Evolutionary conservation across 2,329 filamentous ascomycete genomes (phyloP), one percentile per base, ranked within the genome.

Genomic region (Gyromitra esculenta): DNA sequence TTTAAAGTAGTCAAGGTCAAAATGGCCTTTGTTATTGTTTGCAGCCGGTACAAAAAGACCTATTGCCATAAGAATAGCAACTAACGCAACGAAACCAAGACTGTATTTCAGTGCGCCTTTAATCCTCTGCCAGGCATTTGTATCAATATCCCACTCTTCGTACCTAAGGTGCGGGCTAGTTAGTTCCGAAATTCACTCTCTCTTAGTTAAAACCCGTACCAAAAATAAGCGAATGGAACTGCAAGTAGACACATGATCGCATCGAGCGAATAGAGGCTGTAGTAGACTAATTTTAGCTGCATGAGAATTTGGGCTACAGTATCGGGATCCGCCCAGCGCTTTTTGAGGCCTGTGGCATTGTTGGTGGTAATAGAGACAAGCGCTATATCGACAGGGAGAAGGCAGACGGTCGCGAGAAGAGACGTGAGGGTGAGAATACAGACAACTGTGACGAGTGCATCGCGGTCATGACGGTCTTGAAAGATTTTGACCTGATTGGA

Each of bases 171-270:
- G 13, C n/a, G 8, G 21, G 35, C 18, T 45, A 31, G 35, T 78
- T 52, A 78, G 72, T 50, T 48, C 21, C 6, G 2, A 52, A 31
- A 31, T n/a, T 41, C 15, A 43, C 9, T 48, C 11, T 6, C 45
- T 35, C 45, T 7, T 35, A 2, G 21, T 5, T 41, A 56, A 18
- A 66, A 48, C 35, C 43, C 21, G 63, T 79, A 81, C 90, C 92
- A 97, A 83, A 99, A 99, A 85, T 99, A 99, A 62, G 94, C 91
- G 82, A 99, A 99, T 0, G 96, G 96, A 21, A 98, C 91, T 57
- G 97, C 88, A 18, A 98, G 83, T 59, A 99, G 86, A 82, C 96
- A 99, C 9, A 99, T 88, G 5, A 97, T 83, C 0, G 94, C 92
- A 83, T 99, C 96, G 80, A 97, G 86, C 81, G 92, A 96, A 85